Conservation (phyloP, 2,329 filamentous ascomycete genomes). For the Neofusicoccum cordaticola region DNA sequence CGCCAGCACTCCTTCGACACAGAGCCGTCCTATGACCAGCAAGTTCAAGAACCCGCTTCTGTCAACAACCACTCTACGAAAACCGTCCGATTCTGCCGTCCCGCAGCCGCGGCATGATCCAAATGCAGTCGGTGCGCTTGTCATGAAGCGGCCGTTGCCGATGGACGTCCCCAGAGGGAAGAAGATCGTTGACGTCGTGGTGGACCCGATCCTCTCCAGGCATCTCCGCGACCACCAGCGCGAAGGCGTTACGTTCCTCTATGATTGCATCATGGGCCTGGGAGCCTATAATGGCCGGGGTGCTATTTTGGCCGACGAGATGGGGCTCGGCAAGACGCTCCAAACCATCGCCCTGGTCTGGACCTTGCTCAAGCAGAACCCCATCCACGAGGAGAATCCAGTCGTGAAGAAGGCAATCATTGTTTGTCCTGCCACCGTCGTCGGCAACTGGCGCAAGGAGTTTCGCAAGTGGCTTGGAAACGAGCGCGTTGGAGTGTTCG, state of each 20-base stretch:
- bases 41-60: constrained; percentile 64
- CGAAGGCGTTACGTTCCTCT: constrained; percentile 68
- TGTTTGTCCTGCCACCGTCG: constrained; percentile 69
- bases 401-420: constrained; percentile 70
- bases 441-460: constrained; percentile 71
- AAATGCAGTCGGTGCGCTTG: constrained; percentile 55
- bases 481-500: constrained; percentile 66
- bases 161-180: constrained; percentile 57
- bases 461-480: constrained; percentile 72
- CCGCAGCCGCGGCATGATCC: constrained; percentile 67
- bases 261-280: constrained; percentile 75
- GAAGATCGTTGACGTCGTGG: constrained; percentile 68
- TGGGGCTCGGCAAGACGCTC: constrained; percentile 72
- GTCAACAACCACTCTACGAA: constrained; percentile 49
- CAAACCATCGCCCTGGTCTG: constrained; percentile 70
- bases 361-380: constrained; percentile 71
- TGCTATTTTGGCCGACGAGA: constrained; percentile 71
- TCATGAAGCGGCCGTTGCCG: constrained; percentile 60
- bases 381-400: constrained; percentile 56
- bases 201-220: constrained; percentile 64
- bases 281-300: constrained; percentile 64
- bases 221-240: constrained; percentile 66
- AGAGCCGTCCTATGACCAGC: constrained; percentile 32
- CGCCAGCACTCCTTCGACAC: constrained; percentile 31
- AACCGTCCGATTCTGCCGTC: constrained; percentile 42